Percentiles rank a stretch among this genome's conserved stretches.
Evolutionary conservation across 192 early-diverging fungal species (phyloP).

Genomic region (Kickxella alabastrina): DNA sequence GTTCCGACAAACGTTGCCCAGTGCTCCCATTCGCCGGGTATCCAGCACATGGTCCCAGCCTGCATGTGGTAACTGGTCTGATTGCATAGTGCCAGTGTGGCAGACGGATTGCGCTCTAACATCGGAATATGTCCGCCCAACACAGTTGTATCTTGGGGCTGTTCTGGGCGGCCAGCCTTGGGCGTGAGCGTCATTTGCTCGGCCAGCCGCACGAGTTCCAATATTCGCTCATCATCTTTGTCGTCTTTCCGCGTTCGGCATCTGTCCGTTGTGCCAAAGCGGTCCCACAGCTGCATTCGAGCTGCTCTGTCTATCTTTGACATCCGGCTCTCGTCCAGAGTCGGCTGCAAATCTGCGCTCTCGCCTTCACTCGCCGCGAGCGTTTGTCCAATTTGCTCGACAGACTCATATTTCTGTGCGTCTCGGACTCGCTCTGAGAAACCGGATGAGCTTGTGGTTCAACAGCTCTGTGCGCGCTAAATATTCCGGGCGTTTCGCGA

Average conservation of each 20-base stretch:
- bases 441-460: too few species aligned
- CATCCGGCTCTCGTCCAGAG: background rate
- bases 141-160: too few species aligned
- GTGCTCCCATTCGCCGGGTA: conserved; percentile 23
- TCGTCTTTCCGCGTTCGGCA: background rate
- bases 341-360: background rate
- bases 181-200: conserved; percentile 8
- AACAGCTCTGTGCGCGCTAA: too few species aligned
- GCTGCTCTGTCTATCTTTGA: conserved; percentile 17
- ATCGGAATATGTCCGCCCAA: too few species aligned
- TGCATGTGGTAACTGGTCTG: too few species aligned
- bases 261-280: background rate
- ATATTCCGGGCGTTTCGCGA: too few species aligned
- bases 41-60: conserved; percentile 19
- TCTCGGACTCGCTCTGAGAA: too few species aligned
- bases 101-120: too few species aligned
- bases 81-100: too few species aligned
- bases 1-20: conserved; percentile 16
- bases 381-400: background rate
- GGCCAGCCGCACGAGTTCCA: conserved; percentile 21
- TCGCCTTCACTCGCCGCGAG: too few species aligned
- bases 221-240: conserved; percentile 15
- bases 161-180: too few species aligned
- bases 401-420: background rate
- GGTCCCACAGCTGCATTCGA: conserved; percentile 21